phyloP scores from a whole-genome alignment of 1,139 yeast species.

The Magnusiomyces magnusii region DNA sequence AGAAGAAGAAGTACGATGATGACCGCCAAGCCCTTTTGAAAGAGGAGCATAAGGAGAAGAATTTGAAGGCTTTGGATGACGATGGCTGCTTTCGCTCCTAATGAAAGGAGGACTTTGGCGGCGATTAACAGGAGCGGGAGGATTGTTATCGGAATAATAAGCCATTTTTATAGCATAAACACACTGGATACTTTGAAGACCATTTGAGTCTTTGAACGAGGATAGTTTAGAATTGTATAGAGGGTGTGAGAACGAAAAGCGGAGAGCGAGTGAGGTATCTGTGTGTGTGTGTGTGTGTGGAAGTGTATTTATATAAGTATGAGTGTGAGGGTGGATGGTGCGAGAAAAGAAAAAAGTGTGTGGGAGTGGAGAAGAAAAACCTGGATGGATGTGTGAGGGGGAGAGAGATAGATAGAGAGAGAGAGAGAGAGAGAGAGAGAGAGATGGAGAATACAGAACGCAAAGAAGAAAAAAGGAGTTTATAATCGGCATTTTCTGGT shows the following conservation, averaged over 20 bases:
- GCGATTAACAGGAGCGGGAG: not conserved
- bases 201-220: not conserved
- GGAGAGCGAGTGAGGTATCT: too few species aligned
- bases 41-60: not conserved
- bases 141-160: not conserved
- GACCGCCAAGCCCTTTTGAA: not conserved
- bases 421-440: not conserved
- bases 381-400: not conserved
- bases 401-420: not conserved
- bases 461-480: not conserved
- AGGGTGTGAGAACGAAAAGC: too few species aligned
- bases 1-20: not conserved
- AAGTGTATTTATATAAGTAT: too few species aligned
- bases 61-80: not conserved
- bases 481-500: not conserved
- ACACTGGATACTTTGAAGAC: too few species aligned
- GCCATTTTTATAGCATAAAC: not conserved
- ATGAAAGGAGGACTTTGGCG: not conserved
- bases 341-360: not conserved
- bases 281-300: too few species aligned
- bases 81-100: not conserved
- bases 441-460: not conserved
- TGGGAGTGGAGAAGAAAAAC: not conserved
- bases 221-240: not conserved
- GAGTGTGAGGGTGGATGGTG: too few species aligned